Conservation (phyloP, 2,329 filamentous ascomycete genomes). For the Aspergillus sp. region DNA sequence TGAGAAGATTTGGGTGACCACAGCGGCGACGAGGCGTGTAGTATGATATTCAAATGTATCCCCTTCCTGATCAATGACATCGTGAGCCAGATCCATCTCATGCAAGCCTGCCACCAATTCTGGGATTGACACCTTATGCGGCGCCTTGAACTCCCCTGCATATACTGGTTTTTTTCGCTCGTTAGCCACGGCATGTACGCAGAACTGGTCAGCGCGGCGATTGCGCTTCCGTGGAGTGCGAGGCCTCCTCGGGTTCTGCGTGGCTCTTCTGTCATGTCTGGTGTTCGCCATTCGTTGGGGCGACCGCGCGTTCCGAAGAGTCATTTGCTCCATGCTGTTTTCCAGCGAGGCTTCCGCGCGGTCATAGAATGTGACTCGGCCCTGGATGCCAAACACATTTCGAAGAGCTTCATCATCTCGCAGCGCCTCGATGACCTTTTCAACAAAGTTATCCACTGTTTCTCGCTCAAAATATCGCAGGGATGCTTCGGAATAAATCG, state of each 20-base stretch:
- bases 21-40: slow-evolving; percentile 16
- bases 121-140: slow-evolving; percentile 18
- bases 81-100: slow-evolving; percentile 15
- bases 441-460: slow-evolving; percentile 19
- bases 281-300: slow-evolving; percentile 1
- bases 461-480: slow-evolving; percentile 5
- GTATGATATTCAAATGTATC: slow-evolving; percentile 19
- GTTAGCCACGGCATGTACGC: slow-evolving; percentile 12
- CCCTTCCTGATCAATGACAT: slow-evolving; percentile 18
- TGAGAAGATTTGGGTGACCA: slow-evolving; percentile 22
- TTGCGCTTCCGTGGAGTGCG: slow-evolving; percentile 14
- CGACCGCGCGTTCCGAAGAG: slow-evolving; percentile 8
- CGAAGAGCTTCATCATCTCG: slow-evolving; percentile 6
- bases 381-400: slow-evolving; percentile 10
- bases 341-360: slow-evolving; percentile 9
- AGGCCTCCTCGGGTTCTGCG: slow-evolving; percentile 2
- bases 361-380: slow-evolving; percentile 11
- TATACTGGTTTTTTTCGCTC: slow-evolving; percentile 13
- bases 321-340: slow-evolving; percentile 7
- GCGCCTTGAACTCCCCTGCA: slow-evolving; percentile 22
- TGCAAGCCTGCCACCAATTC: slow-evolving; percentile 19
- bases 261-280: slow-evolving; percentile 2
- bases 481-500: slow-evolving; percentile 17
- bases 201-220: slow-evolving; percentile 19
- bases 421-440: slow-evolving; percentile 3